Evolutionary conservation across 116 monocot species (phyloP).

Genomic region (Cymodocea nodosa): DNA sequence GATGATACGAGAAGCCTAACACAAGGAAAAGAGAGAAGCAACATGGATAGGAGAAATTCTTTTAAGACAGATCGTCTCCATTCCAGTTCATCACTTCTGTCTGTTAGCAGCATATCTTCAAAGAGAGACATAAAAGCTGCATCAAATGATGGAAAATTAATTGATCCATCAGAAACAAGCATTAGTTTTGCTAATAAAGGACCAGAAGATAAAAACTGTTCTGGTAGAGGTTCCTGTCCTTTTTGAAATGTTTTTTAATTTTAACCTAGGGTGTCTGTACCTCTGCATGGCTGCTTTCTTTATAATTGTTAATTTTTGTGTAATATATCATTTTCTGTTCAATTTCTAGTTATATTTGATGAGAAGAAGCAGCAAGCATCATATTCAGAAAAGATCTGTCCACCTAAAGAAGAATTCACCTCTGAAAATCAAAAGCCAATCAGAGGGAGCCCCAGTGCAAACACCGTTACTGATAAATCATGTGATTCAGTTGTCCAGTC

Average conservation of each 20-base stretch:
- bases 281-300: background rate
- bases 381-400: conserved; percentile 14
- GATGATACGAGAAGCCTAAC: conserved; percentile 23
- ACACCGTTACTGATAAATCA: conserved; percentile 1
- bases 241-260: conserved; percentile 1
- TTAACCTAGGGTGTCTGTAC: background rate
- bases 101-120: conserved; percentile 1
- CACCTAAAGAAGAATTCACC: conserved; percentile 12
- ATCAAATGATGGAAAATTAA: conserved; percentile 13
- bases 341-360: conserved; percentile 16
- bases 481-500: conserved; percentile 10
- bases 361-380: conserved; percentile 21
- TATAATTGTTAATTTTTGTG: background rate
- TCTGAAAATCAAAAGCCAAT: conserved; percentile 21
- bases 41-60: conserved; percentile 26
- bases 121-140: conserved; percentile 14
- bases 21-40: conserved; percentile 21
- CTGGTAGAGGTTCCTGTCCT: conserved; percentile 17
- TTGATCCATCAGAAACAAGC: conserved; percentile 15
- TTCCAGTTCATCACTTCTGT: conserved; percentile 4
- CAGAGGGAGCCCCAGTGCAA: background rate
- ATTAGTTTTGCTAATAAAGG: conserved; percentile 14
- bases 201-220: conserved; percentile 15
- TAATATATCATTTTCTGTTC: conserved; percentile 1
- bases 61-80: conserved; percentile 10